A percentile compares a stretch with the other conserved stretches of the same genome.
Conservation (phyloP, 768 basidiomycete genomes). For the Agaricus sinodeliciosus region DNA sequence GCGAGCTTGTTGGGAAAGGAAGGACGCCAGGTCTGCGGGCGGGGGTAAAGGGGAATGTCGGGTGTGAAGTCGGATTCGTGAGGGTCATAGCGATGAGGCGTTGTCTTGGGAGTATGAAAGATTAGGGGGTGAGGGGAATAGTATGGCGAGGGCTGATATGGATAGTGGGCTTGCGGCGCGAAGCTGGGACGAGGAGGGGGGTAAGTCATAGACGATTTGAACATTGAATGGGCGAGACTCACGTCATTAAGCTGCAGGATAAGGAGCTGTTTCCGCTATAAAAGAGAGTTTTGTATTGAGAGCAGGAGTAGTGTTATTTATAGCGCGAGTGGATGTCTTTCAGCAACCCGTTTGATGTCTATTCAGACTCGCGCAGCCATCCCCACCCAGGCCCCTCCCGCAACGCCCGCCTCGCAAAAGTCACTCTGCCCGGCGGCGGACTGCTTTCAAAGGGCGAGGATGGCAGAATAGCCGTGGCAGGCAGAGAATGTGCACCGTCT, state of each 20-base stretch:
- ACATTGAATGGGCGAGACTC: too few species aligned
- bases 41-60: background rate
- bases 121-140: too few species aligned
- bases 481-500: conserved; percentile 60
- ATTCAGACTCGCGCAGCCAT: conserved; percentile 36
- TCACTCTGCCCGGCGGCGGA: conserved; percentile 56
- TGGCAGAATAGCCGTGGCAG: conserved; percentile 66
- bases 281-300: too few species aligned
- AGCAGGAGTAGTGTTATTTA: background rate
- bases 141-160: too few species aligned
- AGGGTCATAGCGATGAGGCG: too few species aligned
- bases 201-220: too few species aligned
- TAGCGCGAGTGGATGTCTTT: conserved; percentile 9
- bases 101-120: too few species aligned
- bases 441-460: conserved; percentile 65
- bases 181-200: too few species aligned
- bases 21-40: background rate
- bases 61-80: background rate
- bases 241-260: background rate
- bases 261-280: background rate
- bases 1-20: background rate
- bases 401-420: conserved; percentile 55
- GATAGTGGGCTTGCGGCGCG: too few species aligned
- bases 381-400: conserved; percentile 36
- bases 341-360: conserved; percentile 25